phyloP scores from a whole-genome alignment of 2,329 filamentous ascomycete genomes.

The Microdochium bolleyi region DNA sequence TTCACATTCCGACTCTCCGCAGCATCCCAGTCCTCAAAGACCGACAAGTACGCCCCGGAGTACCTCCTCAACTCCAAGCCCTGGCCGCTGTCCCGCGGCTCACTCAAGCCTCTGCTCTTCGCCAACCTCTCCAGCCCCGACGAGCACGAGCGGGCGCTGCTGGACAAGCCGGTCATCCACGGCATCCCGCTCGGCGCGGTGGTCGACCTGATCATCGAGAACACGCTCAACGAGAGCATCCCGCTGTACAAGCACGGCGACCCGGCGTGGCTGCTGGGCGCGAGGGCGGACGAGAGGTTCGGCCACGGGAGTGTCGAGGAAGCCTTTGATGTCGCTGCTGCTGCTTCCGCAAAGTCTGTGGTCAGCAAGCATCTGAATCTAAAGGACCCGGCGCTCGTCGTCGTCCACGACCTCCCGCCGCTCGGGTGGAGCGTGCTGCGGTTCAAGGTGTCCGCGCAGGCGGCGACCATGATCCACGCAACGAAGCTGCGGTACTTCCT shows the following conservation, averaged over 20 bases:
- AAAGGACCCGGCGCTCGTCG: slow-evolving; percentile 4
- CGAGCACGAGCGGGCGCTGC: not conserved
- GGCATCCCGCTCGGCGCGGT: slow-evolving; percentile 1
- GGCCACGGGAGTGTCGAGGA: slow-evolving; percentile 1
- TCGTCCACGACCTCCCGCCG: slow-evolving; percentile 8
- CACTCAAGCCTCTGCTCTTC: slow-evolving; percentile 10
- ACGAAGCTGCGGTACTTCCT: slow-evolving; percentile 7
- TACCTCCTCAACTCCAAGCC: slow-evolving; percentile 5
- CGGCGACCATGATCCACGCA: slow-evolving; percentile 8
- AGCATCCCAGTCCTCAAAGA: slow-evolving; percentile 1
- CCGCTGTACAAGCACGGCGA: slow-evolving; percentile 14
- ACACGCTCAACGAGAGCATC: slow-evolving; percentile 6
- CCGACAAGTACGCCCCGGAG: slow-evolving; percentile 3
- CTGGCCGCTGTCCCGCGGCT: slow-evolving; percentile 5
- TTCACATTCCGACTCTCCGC: slow-evolving; percentile 6
- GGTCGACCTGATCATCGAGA: slow-evolving; percentile 4
- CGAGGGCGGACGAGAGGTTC: slow-evolving; percentile 2
- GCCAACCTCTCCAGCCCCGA: not conserved
- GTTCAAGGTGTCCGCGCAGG: slow-evolving; percentile 4
- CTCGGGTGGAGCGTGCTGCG: slow-evolving; percentile 8
- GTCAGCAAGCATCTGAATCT: slow-evolving; percentile 8
- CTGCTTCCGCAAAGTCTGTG: no score
- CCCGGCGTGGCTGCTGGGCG: slow-evolving; percentile 10
- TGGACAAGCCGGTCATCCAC: slow-evolving; percentile 1
- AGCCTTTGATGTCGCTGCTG: not conserved